Evolutionary conservation across 192 early-diverging fungal genomes (phyloP).

Genomic region (Entrophospora sp.): DNA sequence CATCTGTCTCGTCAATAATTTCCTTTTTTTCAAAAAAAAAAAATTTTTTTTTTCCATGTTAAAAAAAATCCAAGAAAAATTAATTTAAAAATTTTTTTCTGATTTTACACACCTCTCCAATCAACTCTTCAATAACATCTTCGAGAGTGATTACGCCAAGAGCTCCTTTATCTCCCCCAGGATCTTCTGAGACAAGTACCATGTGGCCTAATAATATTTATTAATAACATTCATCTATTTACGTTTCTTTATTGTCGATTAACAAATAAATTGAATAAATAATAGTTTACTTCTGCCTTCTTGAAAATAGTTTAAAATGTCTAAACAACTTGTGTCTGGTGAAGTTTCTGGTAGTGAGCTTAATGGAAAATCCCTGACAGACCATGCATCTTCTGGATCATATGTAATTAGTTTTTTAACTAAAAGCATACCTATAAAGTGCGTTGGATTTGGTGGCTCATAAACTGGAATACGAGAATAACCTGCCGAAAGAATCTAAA

Average conservation of each 20-base stretch:
- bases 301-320: slow-evolving; percentile 78
- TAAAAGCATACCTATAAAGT: slow-evolving; percentile 72
- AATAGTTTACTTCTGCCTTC: slow-evolving; percentile 54
- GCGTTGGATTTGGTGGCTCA: slow-evolving; percentile 41
- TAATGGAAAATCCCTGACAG: slow-evolving; percentile 50
- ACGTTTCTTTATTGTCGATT: no score
- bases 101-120: slow-evolving; percentile 57
- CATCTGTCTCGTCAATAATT: slow-evolving; percentile 77
- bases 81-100: background rate
- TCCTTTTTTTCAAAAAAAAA: slow-evolving; percentile 25
- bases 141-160: slow-evolving; percentile 72
- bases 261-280: background rate
- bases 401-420: slow-evolving; percentile 67
- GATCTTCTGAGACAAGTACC: slow-evolving; percentile 53
- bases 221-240: background rate
- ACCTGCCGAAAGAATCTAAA: slow-evolving; percentile 55
- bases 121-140: slow-evolving; percentile 78
- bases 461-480: slow-evolving; percentile 74
- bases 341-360: slow-evolving; percentile 45
- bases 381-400: slow-evolving; percentile 59
- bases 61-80: background rate
- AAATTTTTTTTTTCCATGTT: background rate
- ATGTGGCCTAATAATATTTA: slow-evolving; percentile 42
- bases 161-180: slow-evolving; percentile 42
- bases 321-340: slow-evolving; percentile 51